These are phyloP conservation scores for Neolecta irregularis DNA, from an alignment of 1,139 yeast genomes.

Conservation along the genomic window DNA sequence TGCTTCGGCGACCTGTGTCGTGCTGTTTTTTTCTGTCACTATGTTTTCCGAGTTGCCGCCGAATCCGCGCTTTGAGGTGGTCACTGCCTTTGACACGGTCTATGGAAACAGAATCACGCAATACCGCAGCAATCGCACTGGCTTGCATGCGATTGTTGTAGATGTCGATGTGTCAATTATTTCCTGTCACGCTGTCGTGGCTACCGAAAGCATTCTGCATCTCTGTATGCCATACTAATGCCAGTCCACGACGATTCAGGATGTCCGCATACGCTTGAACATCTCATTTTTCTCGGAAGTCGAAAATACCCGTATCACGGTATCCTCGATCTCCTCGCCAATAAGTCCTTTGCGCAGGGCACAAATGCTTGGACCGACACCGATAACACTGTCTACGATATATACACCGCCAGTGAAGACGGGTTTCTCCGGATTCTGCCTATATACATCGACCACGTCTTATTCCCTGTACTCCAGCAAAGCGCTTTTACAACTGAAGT, in stretches of 20 bases:
- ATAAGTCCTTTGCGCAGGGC: constrained; percentile 53
- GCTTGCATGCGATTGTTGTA: constrained; percentile 62
- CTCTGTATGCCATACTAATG: background rate
- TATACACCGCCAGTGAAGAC: constrained; percentile 91
- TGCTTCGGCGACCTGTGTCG: too few species aligned
- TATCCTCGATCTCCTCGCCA: constrained; percentile 70
- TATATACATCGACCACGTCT: constrained; percentile 72
- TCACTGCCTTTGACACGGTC: too few species aligned
- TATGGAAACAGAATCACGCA: constrained; percentile 33
- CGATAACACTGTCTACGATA: constrained; percentile 87
- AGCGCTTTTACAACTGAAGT: constrained; percentile 90
- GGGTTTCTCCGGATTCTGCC: constrained; percentile 78
- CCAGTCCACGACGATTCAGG: constrained; percentile 61
- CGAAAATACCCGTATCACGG: constrained; percentile 84
- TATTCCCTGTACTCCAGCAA: constrained; percentile 75
- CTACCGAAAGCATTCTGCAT: constrained; percentile 45
- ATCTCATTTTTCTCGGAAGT: constrained; percentile 88
- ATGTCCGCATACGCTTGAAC: constrained; percentile 84
- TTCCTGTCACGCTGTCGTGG: constrained; percentile 85
- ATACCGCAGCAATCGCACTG: constrained; percentile 65
- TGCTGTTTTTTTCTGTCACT: too few species aligned
- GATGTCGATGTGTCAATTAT: constrained; percentile 80
- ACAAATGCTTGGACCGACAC: constrained; percentile 98
- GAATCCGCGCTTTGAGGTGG: too few species aligned
- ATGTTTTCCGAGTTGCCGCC: too few species aligned